A percentile compares a stretch with the other conserved stretches of the same genome.
phyloP scores from a whole-genome alignment of 805 yeast species.

The Schwanniomyces yamadae region DNA sequence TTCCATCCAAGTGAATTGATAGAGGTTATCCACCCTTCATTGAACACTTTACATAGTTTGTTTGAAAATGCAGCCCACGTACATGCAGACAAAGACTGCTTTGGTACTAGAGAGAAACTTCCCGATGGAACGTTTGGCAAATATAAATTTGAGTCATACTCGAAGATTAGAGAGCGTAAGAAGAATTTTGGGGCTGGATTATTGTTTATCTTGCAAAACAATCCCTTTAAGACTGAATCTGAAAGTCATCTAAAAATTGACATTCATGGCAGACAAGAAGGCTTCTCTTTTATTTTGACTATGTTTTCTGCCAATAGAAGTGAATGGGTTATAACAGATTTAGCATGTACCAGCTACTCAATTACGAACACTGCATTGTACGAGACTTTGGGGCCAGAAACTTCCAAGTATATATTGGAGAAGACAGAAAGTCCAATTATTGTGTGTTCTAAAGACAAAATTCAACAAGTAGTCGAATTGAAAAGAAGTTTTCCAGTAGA shows the following conservation, averaged over 20 bases:
- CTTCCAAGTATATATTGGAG: constrained; percentile 62
- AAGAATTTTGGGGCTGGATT: constrained; percentile 39
- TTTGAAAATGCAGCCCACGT: constrained; percentile 42
- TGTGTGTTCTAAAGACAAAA: constrained; percentile 35
- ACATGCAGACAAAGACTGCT: constrained; percentile 38
- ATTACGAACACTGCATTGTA: constrained; percentile 29
- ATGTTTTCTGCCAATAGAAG: constrained; percentile 57
- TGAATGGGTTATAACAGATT: constrained; percentile 70
- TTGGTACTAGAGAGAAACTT: constrained; percentile 42
- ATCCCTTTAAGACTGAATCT: constrained; percentile 28
- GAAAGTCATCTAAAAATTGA: constrained; percentile 25
- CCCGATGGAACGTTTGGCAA: constrained; percentile 30
- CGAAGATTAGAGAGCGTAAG: constrained; percentile 21
- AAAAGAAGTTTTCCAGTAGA: constrained; percentile 23
- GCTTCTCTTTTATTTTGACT: constrained; percentile 50
- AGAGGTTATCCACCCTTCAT: constrained; percentile 39
- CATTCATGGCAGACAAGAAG: constrained; percentile 14
- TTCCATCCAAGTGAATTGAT: constrained; percentile 25
- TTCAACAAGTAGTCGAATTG: constrained; percentile 25
- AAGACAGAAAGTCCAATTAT: constrained; percentile 59
- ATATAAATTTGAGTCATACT: constrained; percentile 28
- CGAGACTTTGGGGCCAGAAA: constrained; percentile 47
- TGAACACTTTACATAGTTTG: constrained; percentile 45
- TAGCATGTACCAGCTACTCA: constrained; percentile 60
- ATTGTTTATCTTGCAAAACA: constrained; percentile 30